These are phyloP conservation scores for Biscogniauxia mediterranea DNA, from an alignment of 2,329 filamentous ascomycete genomes.

Conservation along the genomic window DNA sequence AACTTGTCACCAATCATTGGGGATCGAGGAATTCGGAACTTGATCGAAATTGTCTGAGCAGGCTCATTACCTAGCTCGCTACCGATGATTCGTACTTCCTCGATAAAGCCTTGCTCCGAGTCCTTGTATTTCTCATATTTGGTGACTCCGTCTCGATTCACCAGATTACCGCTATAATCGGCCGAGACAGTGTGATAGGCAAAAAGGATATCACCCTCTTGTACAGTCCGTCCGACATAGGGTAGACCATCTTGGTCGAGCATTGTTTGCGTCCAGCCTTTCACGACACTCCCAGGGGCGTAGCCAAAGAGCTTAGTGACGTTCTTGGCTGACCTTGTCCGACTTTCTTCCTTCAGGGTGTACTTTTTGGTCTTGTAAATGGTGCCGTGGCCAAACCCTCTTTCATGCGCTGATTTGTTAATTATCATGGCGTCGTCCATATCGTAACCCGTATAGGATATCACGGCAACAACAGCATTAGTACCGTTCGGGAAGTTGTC, in stretches of 20 bases:
- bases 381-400: conserved; percentile 91
- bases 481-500: conserved; percentile 98
- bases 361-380: conserved; percentile 98
- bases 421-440: conserved; percentile 99
- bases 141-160: conserved; percentile 83
- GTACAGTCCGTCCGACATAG: conserved; percentile 72
- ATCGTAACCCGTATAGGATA: conserved; percentile 98
- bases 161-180: conserved; percentile 73
- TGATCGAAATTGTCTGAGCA: conserved; percentile 85
- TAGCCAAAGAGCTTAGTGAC: conserved; percentile 88
- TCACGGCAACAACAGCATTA: conserved; percentile 94
- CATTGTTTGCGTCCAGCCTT: conserved; percentile 65
- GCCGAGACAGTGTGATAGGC: conserved; percentile 86
- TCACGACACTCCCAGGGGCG: conserved; percentile 72
- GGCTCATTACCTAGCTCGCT: conserved; percentile 80
- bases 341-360: conserved; percentile 76
- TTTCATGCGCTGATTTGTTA: conserved; percentile 94
- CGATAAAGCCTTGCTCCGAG: conserved; percentile 79
- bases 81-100: conserved; percentile 89
- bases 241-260: conserved; percentile 89
- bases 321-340: conserved; percentile 63
- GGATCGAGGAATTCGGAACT: conserved; percentile 84
- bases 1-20: conserved; percentile 98
- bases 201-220: conserved; percentile 79
- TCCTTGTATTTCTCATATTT: conserved; percentile 96